Base-by-base conservation (phyloP, 148 eudicot species). In the Rhododendron molle region DNA sequence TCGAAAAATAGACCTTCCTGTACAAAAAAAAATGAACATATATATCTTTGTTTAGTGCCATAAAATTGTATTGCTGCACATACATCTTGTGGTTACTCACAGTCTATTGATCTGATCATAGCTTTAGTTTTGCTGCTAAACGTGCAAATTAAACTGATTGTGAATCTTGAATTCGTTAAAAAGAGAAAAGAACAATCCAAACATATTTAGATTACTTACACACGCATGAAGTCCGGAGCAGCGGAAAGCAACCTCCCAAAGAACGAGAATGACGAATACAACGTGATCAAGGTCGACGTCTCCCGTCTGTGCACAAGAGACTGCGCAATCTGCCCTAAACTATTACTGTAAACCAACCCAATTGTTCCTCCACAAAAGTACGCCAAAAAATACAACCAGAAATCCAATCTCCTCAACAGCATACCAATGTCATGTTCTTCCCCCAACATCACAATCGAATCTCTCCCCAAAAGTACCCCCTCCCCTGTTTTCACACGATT, bases 361-460 rank as follows among this genome's bases (percentile, higher is more conserved):
- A 96, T 91, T 26, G 98, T 96, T 46, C 98, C 98, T 9, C 98
- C 98, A 82, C 95, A 91, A 81, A 96, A 92, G 84, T 96, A 96
- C 15, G 95, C 95, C 65, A 91, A 30, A 56, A 91, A 96, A 86
- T 96, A 96, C 6, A 96, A 88, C 98, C 98, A 96, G 81, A 96
- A 96, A 86, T 96, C 98, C 43, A 92, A 71, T 78, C 98, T 87
- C 6, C 89, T 88, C 38, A 96, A 83, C 7, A 96, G 93, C 86
- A 65, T 23, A 13, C 71, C 49, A 56, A 94, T 96, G 28, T 87
- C 78, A 86, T 96, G 98, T 80, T 96, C 98, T 85, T 96, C 94
- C 8, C 96, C 95, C 28, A 96, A 93, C 92, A 91, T 89, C n/a
- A 86, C 36, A 88, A 96, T 87, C 86, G 83, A 92, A 85, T 93